Evolutionary conservation across 371 early-diverging fungal genomes (phyloP).

Genomic region (Mortierella sp.): DNA sequence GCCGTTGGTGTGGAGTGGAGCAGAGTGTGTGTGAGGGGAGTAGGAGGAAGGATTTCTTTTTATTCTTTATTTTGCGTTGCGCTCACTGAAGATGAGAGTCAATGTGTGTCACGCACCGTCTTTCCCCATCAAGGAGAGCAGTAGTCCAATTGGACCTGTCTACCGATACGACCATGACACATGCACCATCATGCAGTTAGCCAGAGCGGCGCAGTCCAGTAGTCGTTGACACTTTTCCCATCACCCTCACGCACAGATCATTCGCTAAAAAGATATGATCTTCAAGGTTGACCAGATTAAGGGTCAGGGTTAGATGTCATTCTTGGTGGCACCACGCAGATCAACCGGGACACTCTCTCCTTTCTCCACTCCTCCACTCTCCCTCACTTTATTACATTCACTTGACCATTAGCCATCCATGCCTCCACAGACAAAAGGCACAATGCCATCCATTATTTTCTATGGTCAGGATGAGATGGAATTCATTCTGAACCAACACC

Average conservation of each 20-base stretch:
- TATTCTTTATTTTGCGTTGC: not conserved
- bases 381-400: no score
- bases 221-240: no score
- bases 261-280: no score
- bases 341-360: no score
- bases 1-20: not conserved
- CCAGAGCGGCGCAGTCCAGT: not conserved
- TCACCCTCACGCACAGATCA: no score
- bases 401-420: no score
- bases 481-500: slow-evolving; percentile 13
- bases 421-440: no score
- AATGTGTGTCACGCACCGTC: not conserved
- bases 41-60: not conserved
- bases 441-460: not conserved
- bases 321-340: no score
- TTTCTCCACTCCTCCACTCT: no score
- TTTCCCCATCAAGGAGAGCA: no score
- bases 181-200: not conserved
- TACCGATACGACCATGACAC: not conserved
- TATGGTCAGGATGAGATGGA: not conserved
- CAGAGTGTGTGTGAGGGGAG: not conserved
- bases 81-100: not conserved
- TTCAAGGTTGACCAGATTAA: no score
- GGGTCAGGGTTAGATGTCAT: no score
- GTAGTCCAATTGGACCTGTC: not conserved